Base-by-base conservation (phyloP, 2,329 filamentous ascomycete genomes). In the Fusarium duplospermum region DNA sequence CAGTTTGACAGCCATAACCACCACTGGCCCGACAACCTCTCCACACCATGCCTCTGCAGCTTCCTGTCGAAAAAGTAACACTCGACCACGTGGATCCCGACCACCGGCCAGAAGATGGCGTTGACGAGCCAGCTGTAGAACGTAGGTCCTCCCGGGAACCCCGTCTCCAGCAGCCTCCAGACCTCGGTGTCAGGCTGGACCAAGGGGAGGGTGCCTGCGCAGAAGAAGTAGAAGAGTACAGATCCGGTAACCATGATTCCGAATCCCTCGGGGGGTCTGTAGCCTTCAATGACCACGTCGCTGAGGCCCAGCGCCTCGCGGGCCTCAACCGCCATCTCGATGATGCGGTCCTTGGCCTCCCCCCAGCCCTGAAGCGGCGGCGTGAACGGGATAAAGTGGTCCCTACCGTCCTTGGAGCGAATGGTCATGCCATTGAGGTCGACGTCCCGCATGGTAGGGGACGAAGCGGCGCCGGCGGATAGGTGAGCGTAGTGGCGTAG, bases 401-500 rank as follows among this genome's bases (percentile, higher is more conserved):
- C 81, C 73, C 77, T 84, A 62, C 80, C 85, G 80, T 84, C 85
- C 80, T 83, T 84, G 10, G 87, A 84, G 24, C 84, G 84, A 68
- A 89, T 89, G 77, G 96, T 86, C 83, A 98, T 88, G 72, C 87
- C 82, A 38, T 86, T 82, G 66, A 94, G 87, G 35, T 87, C 86
- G 70, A 97, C 86, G 80, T 95, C 92, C 64, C 87, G 85, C 73
- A 98, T 86, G 42, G 85, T 83, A 22, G 93, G 90, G 22, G 86
- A 84, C 66, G 89, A 84, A 59, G 92, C 88, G 59, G 87, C 84
- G 69, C 84, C 82, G 9, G 87, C 79, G 18, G 91, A 88, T 52
- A 94, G 85, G 18, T 86, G 82, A 80, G 85, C 87, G 85, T 91
- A 94, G 82, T 94, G 89, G 73, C 91, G 91, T n/a, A 97, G 89